Conservation (phyloP, 1,139 yeast species). For the Hemisphaericaspora xylofermentans region DNA sequence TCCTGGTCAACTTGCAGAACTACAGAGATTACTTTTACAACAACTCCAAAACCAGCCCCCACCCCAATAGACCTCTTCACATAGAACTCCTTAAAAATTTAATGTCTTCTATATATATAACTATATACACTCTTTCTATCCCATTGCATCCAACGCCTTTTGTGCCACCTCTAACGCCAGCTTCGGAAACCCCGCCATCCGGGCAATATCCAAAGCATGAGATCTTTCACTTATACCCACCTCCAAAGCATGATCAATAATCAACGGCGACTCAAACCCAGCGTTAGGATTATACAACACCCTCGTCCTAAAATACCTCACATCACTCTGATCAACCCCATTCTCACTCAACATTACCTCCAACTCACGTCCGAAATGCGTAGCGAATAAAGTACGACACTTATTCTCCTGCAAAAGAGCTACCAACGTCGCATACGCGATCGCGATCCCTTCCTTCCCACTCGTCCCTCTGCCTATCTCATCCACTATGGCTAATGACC, state of each 20-base stretch:
- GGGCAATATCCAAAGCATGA: slow-evolving; percentile 84
- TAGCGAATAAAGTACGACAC: slow-evolving; percentile 85
- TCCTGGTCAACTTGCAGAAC: slow-evolving; percentile 18
- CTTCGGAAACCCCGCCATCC: slow-evolving; percentile 78
- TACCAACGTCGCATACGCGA: slow-evolving; percentile 78
- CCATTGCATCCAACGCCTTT: slow-evolving; percentile 26
- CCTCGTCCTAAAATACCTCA: slow-evolving; percentile 54
- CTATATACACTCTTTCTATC: neutral
- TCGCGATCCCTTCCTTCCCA: slow-evolving; percentile 82
- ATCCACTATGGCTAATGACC: slow-evolving; percentile 84
- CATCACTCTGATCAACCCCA: slow-evolving; percentile 26
- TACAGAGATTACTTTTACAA: slow-evolving; percentile 17
- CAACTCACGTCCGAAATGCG: slow-evolving; percentile 83
- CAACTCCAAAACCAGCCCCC: slow-evolving; percentile 14
- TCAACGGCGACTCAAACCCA: slow-evolving; percentile 19
- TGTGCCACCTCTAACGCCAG: slow-evolving; percentile 55
- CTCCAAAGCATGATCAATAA: slow-evolving; percentile 62
- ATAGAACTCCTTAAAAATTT: too few species aligned
- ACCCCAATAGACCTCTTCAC: slow-evolving; percentile 5
- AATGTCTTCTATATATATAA: too few species aligned
- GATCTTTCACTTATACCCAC: slow-evolving; percentile 77
- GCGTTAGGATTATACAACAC: slow-evolving; percentile 24
- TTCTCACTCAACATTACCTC: slow-evolving; percentile 27
- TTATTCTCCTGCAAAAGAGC: slow-evolving; percentile 55
- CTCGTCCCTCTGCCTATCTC: slow-evolving; percentile 98